Evolutionary conservation across 768 basidiomycete genomes (phyloP).

Genomic region (Calocybe indica): DNA sequence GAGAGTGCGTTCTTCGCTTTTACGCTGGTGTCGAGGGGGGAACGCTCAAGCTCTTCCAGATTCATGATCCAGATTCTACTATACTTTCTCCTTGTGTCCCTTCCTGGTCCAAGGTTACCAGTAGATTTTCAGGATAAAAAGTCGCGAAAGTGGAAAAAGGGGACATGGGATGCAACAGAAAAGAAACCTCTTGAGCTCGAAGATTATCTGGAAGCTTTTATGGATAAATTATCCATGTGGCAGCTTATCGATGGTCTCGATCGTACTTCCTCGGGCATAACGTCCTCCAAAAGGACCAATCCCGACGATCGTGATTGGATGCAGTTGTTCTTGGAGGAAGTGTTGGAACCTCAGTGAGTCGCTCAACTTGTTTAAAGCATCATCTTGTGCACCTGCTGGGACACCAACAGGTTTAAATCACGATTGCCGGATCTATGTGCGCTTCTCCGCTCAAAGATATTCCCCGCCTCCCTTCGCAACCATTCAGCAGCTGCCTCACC

Average conservation of each 20-base stretch:
- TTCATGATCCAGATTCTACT: conserved; percentile 73
- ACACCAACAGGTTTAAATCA: conserved; percentile 43
- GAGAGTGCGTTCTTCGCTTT: conserved; percentile 41
- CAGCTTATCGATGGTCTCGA: conserved; percentile 49
- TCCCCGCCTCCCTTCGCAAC: conserved; percentile 56
- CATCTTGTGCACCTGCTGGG: background rate
- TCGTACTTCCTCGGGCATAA: conserved; percentile 5
- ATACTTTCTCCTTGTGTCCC: conserved; percentile 57
- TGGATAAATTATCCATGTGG: conserved; percentile 79
- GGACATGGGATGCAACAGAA: conserved; percentile 11
- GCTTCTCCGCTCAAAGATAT: conserved; percentile 62
- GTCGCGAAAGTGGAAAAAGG: conserved; percentile 23
- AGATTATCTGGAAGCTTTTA: conserved; percentile 62
- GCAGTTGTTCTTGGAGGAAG: conserved; percentile 61
- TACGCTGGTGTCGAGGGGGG: too few relatives aligned
- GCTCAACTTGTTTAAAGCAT: background rate
- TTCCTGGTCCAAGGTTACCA: conserved; percentile 40
- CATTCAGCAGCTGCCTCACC: conserved; percentile 39
- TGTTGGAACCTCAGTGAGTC: conserved; percentile 60
- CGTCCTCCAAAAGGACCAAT: conserved; percentile 8
- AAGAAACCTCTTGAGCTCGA: conserved; percentile 22
- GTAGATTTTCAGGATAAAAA: conserved; percentile 16
- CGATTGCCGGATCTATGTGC: conserved; percentile 46
- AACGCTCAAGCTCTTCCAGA: conserved; percentile 26
- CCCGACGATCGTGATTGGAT: conserved; percentile 58